These are phyloP conservation scores for Aspergillus japonicus DNA, from an alignment of 2,329 filamentous ascomycete genomes.

Conservation along the genomic window DNA sequence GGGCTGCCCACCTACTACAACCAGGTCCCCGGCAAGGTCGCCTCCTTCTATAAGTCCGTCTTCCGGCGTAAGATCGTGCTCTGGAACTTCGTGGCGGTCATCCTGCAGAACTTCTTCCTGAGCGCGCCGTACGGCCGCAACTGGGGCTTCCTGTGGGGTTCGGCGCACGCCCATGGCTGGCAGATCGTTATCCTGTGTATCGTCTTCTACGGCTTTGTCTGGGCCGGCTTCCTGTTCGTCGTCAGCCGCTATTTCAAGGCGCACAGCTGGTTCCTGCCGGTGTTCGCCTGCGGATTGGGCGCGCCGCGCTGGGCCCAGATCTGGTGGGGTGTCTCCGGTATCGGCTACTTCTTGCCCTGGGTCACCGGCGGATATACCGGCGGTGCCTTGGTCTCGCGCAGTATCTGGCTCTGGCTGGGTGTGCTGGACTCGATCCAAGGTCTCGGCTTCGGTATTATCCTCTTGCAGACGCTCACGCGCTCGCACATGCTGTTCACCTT, in stretches of 20 bases:
- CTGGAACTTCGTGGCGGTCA: conserved; percentile 58
- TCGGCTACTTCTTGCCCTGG: conserved; percentile 63
- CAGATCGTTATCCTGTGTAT: conserved; percentile 55
- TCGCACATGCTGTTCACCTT: conserved; percentile 63
- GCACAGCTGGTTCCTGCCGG: conserved; percentile 65
- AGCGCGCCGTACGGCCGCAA: conserved; percentile 64
- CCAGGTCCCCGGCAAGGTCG: conserved; percentile 60
- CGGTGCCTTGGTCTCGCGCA: conserved; percentile 55
- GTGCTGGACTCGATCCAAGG: conserved; percentile 64
- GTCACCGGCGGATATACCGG: conserved; percentile 51
- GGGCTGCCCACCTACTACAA: conserved; percentile 66
- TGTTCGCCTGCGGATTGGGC: conserved; percentile 64
- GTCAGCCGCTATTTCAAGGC: conserved; percentile 56
- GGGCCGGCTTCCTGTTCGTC: conserved; percentile 47
- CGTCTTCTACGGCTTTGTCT: conserved; percentile 53
- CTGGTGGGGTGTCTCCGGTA: conserved; percentile 60
- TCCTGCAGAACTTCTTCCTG: conserved; percentile 66
- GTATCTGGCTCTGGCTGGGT: conserved; percentile 66
- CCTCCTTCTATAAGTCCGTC: conserved; percentile 63
- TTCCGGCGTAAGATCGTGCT: conserved; percentile 52
- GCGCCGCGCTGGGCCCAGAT: conserved; percentile 67
- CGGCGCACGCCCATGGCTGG: conserved; percentile 56
- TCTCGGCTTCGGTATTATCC: conserved; percentile 65
- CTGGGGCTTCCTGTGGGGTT: conserved; percentile 63
- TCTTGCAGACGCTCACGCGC: conserved; percentile 62